Base-by-base conservation (phyloP, 2,329 filamentous ascomycete species). In the Colletotrichum paranaense region DNA sequence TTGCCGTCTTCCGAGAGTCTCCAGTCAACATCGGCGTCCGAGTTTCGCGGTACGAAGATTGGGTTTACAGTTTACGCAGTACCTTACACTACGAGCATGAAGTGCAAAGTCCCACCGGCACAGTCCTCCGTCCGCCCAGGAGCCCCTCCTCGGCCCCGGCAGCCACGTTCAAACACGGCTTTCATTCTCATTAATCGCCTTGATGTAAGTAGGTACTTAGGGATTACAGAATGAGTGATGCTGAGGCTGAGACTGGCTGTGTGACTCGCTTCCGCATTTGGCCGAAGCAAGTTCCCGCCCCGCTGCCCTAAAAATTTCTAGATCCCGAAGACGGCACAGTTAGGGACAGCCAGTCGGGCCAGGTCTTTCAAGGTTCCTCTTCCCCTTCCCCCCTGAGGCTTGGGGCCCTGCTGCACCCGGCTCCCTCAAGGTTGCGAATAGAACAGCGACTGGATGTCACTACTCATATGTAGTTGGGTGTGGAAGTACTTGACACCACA, bases 181-280 rank as follows among this genome's bases (percentile, higher is more conserved):
- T 19, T 42, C 38, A 7, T 42, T 42, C 6, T 42, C 14, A 42
- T 42, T 14, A 3, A 42, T 19, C 1, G 30, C 30, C 30, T 32
- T 2, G 3, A 9, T 32, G 30, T 3, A 32, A 11, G 30, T 9
- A 32, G 1, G 8, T 19, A 19, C 14, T 7, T 42, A 8, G 38
- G 19, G 16, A 22, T 12, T 5, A 35, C 3, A 55, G 46, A n/a
- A n/a, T 42, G 24, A 14, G n/a, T n/a, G 52, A 38, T 22, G 32
- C 46, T 24, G 26, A 30, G 5, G 12, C 42, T 22, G 62, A 64
- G 49, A n/a, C 42, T 64, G 68, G 52, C 62, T 68, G 69, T 68
- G 68, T 26, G 59, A 62, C 57, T 68, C 53, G 64, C 64, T 74
- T 72, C 72, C 72, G 72, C 72, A 67, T 74, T 74, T 74, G 72